A percentile compares a stretch with the other conserved stretches of the same genome.
Evolutionary conservation across 805 yeast genomes (phyloP).

Genomic region (Yamadazyma tumulicola): DNA sequence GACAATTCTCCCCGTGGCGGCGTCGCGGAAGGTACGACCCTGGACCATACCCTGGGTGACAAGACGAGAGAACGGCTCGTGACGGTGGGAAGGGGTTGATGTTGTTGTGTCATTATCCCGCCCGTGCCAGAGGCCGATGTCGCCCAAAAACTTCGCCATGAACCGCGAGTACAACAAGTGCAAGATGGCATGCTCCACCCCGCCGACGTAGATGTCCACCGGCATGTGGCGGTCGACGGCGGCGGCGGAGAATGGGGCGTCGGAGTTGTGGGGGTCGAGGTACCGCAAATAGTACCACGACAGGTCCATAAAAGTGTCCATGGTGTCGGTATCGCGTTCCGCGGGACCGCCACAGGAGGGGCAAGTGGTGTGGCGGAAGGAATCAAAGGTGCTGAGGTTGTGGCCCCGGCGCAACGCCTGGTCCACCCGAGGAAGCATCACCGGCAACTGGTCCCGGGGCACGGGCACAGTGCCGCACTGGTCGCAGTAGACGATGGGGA

Average conservation of each 20-base stretch:
- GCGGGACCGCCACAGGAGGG: constrained; percentile 68
- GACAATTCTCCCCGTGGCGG: constrained; percentile 67
- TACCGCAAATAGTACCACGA: constrained; percentile 95
- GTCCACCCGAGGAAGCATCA: constrained; percentile 62
- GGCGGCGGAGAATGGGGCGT: constrained; percentile 45
- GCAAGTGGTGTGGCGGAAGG: constrained; percentile 71
- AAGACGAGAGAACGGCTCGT: constrained; percentile 78
- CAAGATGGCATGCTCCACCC: constrained; percentile 94
- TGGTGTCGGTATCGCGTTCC: constrained; percentile 90
- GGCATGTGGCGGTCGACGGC: constrained; percentile 49
- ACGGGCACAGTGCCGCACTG: constrained; percentile 90
- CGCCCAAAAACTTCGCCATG: constrained; percentile 71
- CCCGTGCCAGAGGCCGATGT: constrained; percentile 69
- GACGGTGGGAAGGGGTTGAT: too few relatives aligned
- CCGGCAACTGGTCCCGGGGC: constrained; percentile 84
- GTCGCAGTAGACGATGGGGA: constrained; percentile 87
- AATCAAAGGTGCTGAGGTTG: constrained; percentile 55
- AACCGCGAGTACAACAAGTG: constrained; percentile 87
- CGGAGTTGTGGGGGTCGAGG: constrained; percentile 64
- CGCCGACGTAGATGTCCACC: constrained; percentile 89
- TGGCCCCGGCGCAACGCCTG: constrained; percentile 62
- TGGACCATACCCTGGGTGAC: constrained; percentile 99
- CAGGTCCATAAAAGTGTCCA: constrained; percentile 98
- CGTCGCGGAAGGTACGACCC: constrained; percentile 77
- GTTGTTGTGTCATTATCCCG: constrained; percentile 32